Conservation (phyloP, 441 rosid species). For the Daphne laureola region DNA sequence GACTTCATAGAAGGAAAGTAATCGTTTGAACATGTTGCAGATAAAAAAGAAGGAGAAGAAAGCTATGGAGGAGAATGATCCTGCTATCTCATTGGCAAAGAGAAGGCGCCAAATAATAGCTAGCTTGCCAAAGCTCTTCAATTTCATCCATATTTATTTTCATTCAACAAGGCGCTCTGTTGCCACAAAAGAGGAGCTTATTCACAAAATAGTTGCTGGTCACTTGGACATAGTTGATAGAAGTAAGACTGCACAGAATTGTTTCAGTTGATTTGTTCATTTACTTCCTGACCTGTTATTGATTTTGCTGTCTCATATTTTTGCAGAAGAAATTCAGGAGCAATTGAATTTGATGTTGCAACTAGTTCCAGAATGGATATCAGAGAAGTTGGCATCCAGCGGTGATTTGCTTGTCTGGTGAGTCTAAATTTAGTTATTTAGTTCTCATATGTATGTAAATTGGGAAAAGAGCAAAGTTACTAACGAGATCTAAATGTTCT, state of each 20-base stretch:
- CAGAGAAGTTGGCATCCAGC: slow-evolving; percentile 46
- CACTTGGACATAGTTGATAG: slow-evolving; percentile 61
- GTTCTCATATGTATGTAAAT: not conserved
- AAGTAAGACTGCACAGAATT: slow-evolving; percentile 34
- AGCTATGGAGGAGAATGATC: slow-evolving; percentile 59
- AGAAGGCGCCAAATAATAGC: slow-evolving; percentile 59
- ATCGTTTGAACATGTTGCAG: slow-evolving; percentile 26
- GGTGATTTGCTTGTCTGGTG: slow-evolving; percentile 81
- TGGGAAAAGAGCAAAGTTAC: not conserved
- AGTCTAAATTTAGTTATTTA: slow-evolving; percentile 13
- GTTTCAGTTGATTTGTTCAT: not conserved
- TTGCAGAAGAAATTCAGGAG: slow-evolving; percentile 76
- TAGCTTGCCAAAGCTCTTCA: slow-evolving; percentile 77
- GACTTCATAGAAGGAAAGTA: too few relatives aligned
- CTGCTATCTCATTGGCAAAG: slow-evolving; percentile 83
- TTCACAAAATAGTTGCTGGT: slow-evolving; percentile 57
- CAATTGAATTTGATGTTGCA: slow-evolving; percentile 60
- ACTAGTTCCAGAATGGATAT: slow-evolving; percentile 83
- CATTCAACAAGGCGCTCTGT: slow-evolving; percentile 63
- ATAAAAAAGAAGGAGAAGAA: slow-evolving; percentile 71
- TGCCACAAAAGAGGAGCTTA: slow-evolving; percentile 76
- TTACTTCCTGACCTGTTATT: slow-evolving; percentile 2
- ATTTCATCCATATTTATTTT: slow-evolving; percentile 58
- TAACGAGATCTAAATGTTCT: slow-evolving; percentile 3
- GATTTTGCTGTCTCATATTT: slow-evolving; percentile 12